Percentiles rank a stretch among this genome's conserved stretches.
These are phyloP conservation scores for Tephrocybe rancida DNA, from an alignment of 768 basidiomycete species.

Conservation along the genomic window DNA sequence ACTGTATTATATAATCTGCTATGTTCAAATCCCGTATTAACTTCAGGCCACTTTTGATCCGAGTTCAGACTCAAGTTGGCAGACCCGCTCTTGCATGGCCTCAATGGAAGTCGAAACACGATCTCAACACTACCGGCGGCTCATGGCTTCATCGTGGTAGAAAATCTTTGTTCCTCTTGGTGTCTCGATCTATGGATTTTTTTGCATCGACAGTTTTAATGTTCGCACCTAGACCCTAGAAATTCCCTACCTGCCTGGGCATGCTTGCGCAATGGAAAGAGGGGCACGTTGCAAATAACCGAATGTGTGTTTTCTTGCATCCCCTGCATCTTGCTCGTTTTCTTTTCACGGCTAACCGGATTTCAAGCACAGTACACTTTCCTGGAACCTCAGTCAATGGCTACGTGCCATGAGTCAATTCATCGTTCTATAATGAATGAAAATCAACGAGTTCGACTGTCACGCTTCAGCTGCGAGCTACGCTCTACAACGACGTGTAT, in stretches of 20 bases:
- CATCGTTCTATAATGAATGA: slow-evolving; percentile 21
- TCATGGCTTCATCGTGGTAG: slow-evolving; percentile 13
- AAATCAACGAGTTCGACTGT: slow-evolving; percentile 10
- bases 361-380: slow-evolving; percentile 9
- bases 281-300: slow-evolving; percentile 8
- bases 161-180: not conserved
- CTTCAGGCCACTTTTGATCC: not conserved
- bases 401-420: slow-evolving; percentile 18
- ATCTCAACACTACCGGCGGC: slow-evolving; percentile 1
- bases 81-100: not conserved
- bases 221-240: not conserved
- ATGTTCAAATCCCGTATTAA: not conserved
- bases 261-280: not conserved
- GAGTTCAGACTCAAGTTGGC: too few species aligned
- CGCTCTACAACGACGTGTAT: slow-evolving; percentile 6
- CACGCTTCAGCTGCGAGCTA: slow-evolving; percentile 10
- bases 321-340: not conserved
- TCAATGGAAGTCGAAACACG: slow-evolving; percentile 10
- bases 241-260: not conserved
- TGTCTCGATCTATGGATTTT: not conserved
- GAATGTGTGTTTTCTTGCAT: slow-evolving; percentile 4
- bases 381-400: slow-evolving; percentile 4
- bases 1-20: slow-evolving; percentile 11
- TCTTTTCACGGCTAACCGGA: not conserved
- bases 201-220: slow-evolving; percentile 2